These are phyloP conservation scores for Trypanosoma lewisi DNA, from an alignment of 208 protist genomes.

Conservation along the genomic window DNA sequence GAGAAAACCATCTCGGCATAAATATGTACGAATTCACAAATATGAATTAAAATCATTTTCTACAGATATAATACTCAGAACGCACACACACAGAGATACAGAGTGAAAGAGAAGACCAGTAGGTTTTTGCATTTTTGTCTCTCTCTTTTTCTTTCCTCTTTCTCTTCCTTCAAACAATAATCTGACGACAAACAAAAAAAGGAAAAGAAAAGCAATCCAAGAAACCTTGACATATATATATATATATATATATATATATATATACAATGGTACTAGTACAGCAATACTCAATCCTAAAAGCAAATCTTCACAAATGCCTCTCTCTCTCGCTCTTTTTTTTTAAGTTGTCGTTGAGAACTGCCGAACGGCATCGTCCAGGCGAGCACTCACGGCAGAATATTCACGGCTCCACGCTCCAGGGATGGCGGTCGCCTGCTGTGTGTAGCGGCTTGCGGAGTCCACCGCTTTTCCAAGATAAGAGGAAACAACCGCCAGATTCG, in stretches of 20 bases:
- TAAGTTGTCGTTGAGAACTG: slow-evolving; percentile 27
- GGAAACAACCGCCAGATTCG: slow-evolving; percentile 73
- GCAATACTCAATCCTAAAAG: background rate
- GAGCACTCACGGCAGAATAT: slow-evolving; percentile 29
- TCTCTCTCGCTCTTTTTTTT: no score
- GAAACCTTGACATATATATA: slow-evolving; percentile 1
- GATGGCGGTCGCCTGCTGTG: slow-evolving; percentile 38
- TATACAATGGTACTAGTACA: background rate
- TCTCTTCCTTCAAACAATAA: no score
- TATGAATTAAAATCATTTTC: no score
- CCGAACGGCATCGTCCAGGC: slow-evolving; percentile 52
- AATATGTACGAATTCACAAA: no score
- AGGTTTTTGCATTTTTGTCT: no score
- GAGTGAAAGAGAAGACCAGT: no score
- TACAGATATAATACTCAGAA: no score
- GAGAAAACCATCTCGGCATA: no score
- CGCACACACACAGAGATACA: no score
- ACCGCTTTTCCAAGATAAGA: slow-evolving; percentile 47
- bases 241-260: slow-evolving; percentile 17
- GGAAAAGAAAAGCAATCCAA: background rate
- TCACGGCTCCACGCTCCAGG: slow-evolving; percentile 38
- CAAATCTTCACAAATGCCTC: background rate
- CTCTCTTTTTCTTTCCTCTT: no score
- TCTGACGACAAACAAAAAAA: slow-evolving; percentile 10
- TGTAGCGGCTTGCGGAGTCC: slow-evolving; percentile 58